Evolutionary conservation across 345 rosid genomes (phyloP).

Genomic region (Aquilaria sinensis): DNA sequence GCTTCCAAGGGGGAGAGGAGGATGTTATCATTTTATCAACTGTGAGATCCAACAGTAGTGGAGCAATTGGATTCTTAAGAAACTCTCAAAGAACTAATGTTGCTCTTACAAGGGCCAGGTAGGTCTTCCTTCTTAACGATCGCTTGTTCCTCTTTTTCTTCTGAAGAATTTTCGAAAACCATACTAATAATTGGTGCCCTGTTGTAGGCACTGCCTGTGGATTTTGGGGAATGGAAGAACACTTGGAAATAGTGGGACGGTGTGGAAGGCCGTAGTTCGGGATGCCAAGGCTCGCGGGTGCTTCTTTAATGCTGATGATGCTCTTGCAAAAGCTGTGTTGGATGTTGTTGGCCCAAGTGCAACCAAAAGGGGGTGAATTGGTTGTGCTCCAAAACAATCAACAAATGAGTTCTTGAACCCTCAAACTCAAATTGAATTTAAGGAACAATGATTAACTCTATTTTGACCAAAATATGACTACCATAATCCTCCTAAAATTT

Average conservation of each 20-base stretch:
- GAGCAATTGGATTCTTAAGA: slow-evolving; percentile 27
- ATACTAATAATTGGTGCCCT: too few relatives aligned
- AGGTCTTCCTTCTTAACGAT: slow-evolving; percentile 6
- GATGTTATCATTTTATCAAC: slow-evolving; percentile 36
- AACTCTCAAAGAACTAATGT: slow-evolving; percentile 27
- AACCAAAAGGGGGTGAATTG: too few relatives aligned
- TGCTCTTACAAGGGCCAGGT: slow-evolving; percentile 44
- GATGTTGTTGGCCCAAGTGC: too few relatives aligned
- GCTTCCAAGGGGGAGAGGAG: slow-evolving; percentile 38
- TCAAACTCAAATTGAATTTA: too few relatives aligned
- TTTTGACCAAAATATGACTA: too few relatives aligned
- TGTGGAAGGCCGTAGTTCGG: slow-evolving; percentile 27
- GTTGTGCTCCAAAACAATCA: too few relatives aligned
- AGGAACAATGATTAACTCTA: too few relatives aligned
- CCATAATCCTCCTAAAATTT: too few relatives aligned
- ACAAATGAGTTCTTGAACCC: too few relatives aligned
- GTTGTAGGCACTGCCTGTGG: slow-evolving; percentile 46
- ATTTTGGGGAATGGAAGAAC: slow-evolving; percentile 44
- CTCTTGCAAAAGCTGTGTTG: slow-evolving; percentile 23
- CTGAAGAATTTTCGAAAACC: too few relatives aligned
- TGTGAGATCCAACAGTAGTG: slow-evolving; percentile 28
- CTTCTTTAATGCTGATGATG: slow-evolving; percentile 37
- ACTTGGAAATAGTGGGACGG: slow-evolving; percentile 22
- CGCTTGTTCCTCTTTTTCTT: neutral
- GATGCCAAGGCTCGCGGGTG: slow-evolving; percentile 38